Evolutionary conservation across 306 rosid genomes (phyloP).

Genomic region (Clitoria ternatea): DNA sequence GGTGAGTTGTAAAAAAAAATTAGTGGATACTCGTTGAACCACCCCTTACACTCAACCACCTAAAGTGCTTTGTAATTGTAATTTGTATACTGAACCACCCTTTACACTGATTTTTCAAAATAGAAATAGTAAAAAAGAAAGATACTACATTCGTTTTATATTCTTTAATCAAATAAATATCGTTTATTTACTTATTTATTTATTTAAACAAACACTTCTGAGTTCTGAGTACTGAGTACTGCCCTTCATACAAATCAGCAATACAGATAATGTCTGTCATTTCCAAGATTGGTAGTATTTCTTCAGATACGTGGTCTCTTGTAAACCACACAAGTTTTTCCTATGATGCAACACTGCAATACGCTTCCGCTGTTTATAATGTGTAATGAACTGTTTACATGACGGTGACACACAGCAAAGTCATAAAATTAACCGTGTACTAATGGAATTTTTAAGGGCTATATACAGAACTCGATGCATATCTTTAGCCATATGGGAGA

Average conservation of each 20-base stretch:
- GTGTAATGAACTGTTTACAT: not conserved
- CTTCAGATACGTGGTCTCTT: not conserved
- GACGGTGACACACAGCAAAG: not conserved
- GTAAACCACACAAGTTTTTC: not conserved
- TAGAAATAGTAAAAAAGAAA: not conserved
- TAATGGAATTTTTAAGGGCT: constrained; percentile 4
- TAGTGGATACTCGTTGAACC: too few relatives aligned
- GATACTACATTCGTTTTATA: not conserved
- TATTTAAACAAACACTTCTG: not conserved
- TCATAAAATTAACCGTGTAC: constrained; percentile 2
- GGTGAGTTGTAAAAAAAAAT: too few relatives aligned
- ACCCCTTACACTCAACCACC: too few relatives aligned
- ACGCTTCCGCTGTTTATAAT: not conserved
- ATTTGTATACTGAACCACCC: too few relatives aligned
- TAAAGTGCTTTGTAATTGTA: too few relatives aligned
- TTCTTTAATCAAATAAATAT: not conserved
- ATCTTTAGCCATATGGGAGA: constrained; percentile 4
- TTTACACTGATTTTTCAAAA: not conserved
- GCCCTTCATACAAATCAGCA: not conserved
- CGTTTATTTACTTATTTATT: not conserved
- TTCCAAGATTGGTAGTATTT: not conserved
- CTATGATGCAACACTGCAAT: not conserved
- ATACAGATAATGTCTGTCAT: not conserved
- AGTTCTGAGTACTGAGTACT: too few relatives aligned
- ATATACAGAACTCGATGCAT: constrained; percentile 27